Base-by-base conservation (phyloP, 495 filamentous ascomycete genomes). In the Aspergillus egyptiacus region DNA sequence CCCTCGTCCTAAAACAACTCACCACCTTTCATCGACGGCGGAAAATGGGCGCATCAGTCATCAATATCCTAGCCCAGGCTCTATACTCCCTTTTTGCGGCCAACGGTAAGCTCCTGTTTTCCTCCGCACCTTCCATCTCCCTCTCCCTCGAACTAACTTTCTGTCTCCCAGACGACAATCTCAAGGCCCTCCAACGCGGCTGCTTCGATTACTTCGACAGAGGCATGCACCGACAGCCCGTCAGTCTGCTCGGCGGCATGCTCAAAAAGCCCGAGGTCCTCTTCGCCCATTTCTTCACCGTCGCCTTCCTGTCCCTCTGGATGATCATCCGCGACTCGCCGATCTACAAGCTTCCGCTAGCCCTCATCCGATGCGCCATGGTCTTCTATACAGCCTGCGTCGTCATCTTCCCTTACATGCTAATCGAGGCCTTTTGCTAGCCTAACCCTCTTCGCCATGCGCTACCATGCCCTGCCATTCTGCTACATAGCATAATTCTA, bases 31-130 rank as follows among this genome's bases (percentile, higher is more conserved):
- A 97, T 74, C 96, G 88, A 89, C 66, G 74, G 50, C 78, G 93
- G 43, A 98, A 98, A 70, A 61, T 71, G 31, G 73, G 88, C 10
- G 86, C 88, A 0, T 79, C 80, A 27, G 88, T 95, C 46, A 91
- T 98, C 74, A 98, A 98, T 65, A 95, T 96, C 50, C 82, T 98
- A 1, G 91, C 94, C 0, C 85, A 90, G 71, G 90, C 93, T 0
- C 77, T 98, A 2, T 97, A 98, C 68, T 67, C 72, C 19, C 77
- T 97, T 1, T 98, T 98, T 66, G 87, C 94, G 10, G 93, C 94
- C 32, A 73, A 91, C 61, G 79, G 79, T 82, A 65, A 14, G 70
- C 65, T 27, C 22, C 27, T 38, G 19, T 22, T 24, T 1, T 42
- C 23, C 18, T 37, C n/a, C n/a, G n/a, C n/a, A n/a, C n/a, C 1